These are phyloP conservation scores for Helianthus annuus DNA, from an alignment of 129 eudicot species.

Conservation along the genomic window HanXRQr2.0-SUNRISE NC_035440.2:24742251-24742750, in stretches of 20 bases:
- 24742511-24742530: too few species aligned
- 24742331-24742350: too few species aligned
- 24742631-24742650: slow-evolving; percentile 58
- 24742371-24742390: too few species aligned
- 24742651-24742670: slow-evolving; percentile 54
- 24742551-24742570: neutral
- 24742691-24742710: slow-evolving; percentile 64
- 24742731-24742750: slow-evolving; percentile 13
- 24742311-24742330: slow-evolving; percentile 19
- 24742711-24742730: slow-evolving; percentile 61
- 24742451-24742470: too few species aligned
- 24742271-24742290: slow-evolving; percentile 76
- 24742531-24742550: neutral
- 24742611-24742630: slow-evolving; percentile 60
- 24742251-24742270: slow-evolving; percentile 65
- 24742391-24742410: too few species aligned
- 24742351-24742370: too few species aligned
- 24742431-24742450: too few species aligned
- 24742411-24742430: too few species aligned
- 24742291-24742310: slow-evolving; percentile 49
- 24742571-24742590: slow-evolving; percentile 47
- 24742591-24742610: slow-evolving; percentile 45
- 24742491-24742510: too few species aligned
- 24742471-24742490: too few species aligned
- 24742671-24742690: slow-evolving; percentile 49